These are phyloP conservation scores for Paracoccidioides brasiliensis DNA, from an alignment of 2,329 filamentous ascomycete genomes.

Conservation along the genomic window DNA sequence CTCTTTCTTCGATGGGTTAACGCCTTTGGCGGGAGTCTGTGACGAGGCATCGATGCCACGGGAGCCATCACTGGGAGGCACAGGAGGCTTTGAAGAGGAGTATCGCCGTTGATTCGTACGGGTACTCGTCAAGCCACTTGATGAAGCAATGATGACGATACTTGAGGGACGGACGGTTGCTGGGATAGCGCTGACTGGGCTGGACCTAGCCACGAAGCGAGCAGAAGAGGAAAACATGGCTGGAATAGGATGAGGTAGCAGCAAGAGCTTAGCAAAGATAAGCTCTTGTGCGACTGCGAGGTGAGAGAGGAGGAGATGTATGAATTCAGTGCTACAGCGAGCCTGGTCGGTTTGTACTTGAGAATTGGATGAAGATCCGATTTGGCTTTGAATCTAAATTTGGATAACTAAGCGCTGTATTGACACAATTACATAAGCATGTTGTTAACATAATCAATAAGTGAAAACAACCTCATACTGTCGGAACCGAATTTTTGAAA, in stretches of 20 bases:
- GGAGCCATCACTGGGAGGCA: slow-evolving; percentile 34
- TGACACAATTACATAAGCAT: not conserved
- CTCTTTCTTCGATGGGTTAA: slow-evolving; percentile 26
- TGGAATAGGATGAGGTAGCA: not conserved
- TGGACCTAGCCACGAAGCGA: slow-evolving; percentile 32
- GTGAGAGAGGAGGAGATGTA: slow-evolving; percentile 3
- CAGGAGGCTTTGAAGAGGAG: slow-evolving; percentile 37
- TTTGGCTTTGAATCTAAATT: not conserved
- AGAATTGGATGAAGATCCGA: not conserved
- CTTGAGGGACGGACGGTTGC: slow-evolving; percentile 20
- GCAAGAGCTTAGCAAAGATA: not conserved
- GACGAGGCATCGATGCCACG: slow-evolving; percentile 26
- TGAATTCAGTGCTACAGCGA: not conserved
- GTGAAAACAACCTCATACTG: too few species aligned
- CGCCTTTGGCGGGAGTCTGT: slow-evolving; percentile 26
- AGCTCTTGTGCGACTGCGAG: slow-evolving; percentile 1
- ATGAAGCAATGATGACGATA: slow-evolving; percentile 18
- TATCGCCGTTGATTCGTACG: slow-evolving; percentile 34
- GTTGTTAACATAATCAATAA: too few species aligned
- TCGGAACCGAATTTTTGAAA: too few species aligned
- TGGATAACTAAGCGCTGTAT: not conserved
- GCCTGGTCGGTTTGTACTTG: not conserved
- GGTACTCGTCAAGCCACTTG: slow-evolving; percentile 19
- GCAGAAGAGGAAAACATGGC: slow-evolving; percentile 35
- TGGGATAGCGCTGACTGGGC: slow-evolving; percentile 20